These are phyloP conservation scores for Fremontodendron californicum DNA, from an alignment of 345 rosid genomes.

Conservation along the genomic window DNA sequence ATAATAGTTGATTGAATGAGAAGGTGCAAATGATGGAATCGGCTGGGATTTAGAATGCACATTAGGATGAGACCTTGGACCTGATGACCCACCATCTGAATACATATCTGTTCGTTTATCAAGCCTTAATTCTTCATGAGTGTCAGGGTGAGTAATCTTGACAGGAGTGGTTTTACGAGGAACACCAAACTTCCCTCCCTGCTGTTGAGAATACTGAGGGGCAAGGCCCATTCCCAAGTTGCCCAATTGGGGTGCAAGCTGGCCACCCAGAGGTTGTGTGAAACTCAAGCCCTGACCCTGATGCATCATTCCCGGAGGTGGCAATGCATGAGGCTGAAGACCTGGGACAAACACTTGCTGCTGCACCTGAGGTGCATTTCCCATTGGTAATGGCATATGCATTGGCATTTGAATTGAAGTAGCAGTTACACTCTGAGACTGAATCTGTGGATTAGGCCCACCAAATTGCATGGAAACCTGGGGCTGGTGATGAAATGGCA, in stretches of 20 bases:
- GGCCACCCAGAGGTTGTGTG: constrained; percentile 63
- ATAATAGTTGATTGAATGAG: constrained; percentile 50
- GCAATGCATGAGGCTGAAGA: constrained; percentile 65
- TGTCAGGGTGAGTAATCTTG: constrained; percentile 89
- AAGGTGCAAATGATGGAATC: constrained; percentile 46
- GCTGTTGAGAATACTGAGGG: constrained; percentile 69
- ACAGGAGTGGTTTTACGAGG: constrained; percentile 56
- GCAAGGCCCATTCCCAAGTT: constrained; percentile 62
- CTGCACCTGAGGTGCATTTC: constrained; percentile 61
- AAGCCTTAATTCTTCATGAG: constrained; percentile 92
- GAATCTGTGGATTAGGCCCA: constrained; percentile 64
- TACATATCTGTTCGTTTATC: constrained; percentile 55
- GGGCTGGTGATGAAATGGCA: constrained; percentile 64
- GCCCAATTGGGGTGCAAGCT: constrained; percentile 56
- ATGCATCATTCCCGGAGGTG: constrained; percentile 78
- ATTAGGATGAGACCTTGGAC: constrained; percentile 54
- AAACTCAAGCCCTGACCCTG: constrained; percentile 78
- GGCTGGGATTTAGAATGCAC: constrained; percentile 67
- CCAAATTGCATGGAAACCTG: constrained; percentile 67
- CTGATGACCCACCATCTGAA: constrained; percentile 54
- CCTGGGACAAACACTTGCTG: constrained; percentile 68
- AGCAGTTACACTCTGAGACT: constrained; percentile 57
- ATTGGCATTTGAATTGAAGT: constrained; percentile 69
- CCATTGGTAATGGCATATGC: constrained; percentile 61
- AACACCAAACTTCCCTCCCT: constrained; percentile 64